Base-by-base conservation (phyloP, 148 eudicot species). In the Spergularia bocconei region DNA sequence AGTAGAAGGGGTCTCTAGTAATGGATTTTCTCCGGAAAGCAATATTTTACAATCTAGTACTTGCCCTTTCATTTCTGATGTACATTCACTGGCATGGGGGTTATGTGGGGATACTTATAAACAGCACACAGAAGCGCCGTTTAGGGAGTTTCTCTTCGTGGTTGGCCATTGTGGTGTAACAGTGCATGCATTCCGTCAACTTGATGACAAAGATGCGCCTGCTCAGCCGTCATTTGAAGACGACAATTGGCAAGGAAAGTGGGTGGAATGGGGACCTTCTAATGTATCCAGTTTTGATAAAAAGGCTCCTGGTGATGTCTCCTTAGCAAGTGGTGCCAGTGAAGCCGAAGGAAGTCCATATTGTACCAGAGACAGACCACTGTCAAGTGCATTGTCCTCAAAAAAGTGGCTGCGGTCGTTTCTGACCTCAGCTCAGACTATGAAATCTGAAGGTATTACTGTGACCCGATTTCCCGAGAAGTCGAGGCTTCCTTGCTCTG, bases 191-290 rank as follows among this genome's bases (percentile, higher is more conserved):
- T 92, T 92, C 77, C 64, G 87, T 75, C 84, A 75, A 65, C 76
- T 69, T 29, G 72, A 70, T 75, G 77, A 73, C 79, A 73, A 55
- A 53, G 48, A 75, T 74, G 79, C 79, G 77, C 55, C 58, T 44
- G 58, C 16, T 47, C 73, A 79, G 58, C 68, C 80, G 55, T 66
- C 67, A 17, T 64, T 41, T 53, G 84, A 70, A 78, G 83, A 63
- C 61, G 88, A 85, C 70, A 63, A 50, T 74, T 80, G 63, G 69
- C 55, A 82, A 67, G 98, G 97, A 71, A 82, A 77, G 51, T 95
- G 98, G 98, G 85, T 87, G 71, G 96, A 90, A 33, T 95, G 98
- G 98, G 92, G 92, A n/a, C 89, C 97, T 75, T 78, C 85, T 67
- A 33, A 67, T 65, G 74, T 75, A 51, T 71, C 65, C 72, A 39